Evolutionary conservation across 1,284 basidiomycete species (phyloP).

Genomic region (Pseudozyma tsukubaensis): DNA sequence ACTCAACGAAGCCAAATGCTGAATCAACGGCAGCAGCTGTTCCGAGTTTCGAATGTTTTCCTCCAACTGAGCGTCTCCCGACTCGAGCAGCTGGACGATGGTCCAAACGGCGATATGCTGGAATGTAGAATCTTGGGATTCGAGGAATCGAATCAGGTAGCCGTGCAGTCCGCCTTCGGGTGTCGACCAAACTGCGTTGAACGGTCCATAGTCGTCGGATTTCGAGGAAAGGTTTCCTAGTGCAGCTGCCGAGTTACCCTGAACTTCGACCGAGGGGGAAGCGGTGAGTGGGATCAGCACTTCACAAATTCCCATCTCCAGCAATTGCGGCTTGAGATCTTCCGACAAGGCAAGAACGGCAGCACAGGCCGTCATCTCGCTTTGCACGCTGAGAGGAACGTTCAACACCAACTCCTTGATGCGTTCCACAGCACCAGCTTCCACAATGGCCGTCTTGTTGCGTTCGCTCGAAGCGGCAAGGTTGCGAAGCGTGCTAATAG

Average conservation of each 20-base stretch:
- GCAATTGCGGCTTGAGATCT: slow-evolving; percentile 71
- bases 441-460: slow-evolving; percentile 98
- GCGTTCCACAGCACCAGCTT: slow-evolving; percentile 96
- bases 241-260: slow-evolving; percentile 97
- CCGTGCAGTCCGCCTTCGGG: slow-evolving; percentile 96
- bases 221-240: slow-evolving; percentile 94
- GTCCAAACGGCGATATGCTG: slow-evolving; percentile 97
- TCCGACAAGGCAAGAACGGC: slow-evolving; percentile 72
- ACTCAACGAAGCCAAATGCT: slow-evolving; percentile 47
- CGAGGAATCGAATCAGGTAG: slow-evolving; percentile 94
- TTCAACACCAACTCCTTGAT: slow-evolving; percentile 96
- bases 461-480: slow-evolving; percentile 96
- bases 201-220: slow-evolving; percentile 95
- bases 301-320: slow-evolving; percentile 99
- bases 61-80: slow-evolving; percentile 75
- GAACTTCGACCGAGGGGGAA: slow-evolving; percentile 95
- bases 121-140: slow-evolving; percentile 96
- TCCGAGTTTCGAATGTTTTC: slow-evolving; percentile 65
- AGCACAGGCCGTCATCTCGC: slow-evolving; percentile 99
- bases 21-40: slow-evolving; percentile 63
- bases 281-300: slow-evolving; percentile 96
- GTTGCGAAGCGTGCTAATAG: slow-evolving; percentile 97
- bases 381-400: slow-evolving; percentile 96
- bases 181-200: slow-evolving; percentile 97
- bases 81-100: slow-evolving; percentile 94